phyloP scores from a whole-genome alignment of 1,284 basidiomycete species.

The Naganishia sp. region DNA sequence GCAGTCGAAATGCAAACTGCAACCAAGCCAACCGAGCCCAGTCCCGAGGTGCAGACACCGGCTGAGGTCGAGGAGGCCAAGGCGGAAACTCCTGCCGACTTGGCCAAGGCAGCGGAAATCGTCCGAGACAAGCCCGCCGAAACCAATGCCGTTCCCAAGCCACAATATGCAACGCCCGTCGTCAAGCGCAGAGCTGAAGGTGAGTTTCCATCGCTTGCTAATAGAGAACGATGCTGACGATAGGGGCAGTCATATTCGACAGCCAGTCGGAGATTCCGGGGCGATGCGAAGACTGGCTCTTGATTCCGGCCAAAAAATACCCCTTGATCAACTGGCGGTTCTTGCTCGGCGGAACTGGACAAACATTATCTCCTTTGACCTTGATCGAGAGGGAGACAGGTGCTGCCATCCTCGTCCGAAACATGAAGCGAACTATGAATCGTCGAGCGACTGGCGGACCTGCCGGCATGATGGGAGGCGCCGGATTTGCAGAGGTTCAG shows the following conservation, averaged over 20 bases:
- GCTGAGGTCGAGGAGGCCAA: too few species aligned
- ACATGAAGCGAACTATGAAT: conserved; percentile 29
- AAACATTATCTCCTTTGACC: conserved; percentile 28
- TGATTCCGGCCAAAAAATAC: conserved; percentile 30
- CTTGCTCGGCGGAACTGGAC: conserved; percentile 22
- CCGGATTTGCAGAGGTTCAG: conserved; percentile 22
- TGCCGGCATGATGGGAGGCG: conserved; percentile 4
- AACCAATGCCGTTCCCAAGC: conserved; percentile 10
- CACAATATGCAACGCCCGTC: conserved; percentile 2
- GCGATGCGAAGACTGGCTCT: conserved; percentile 30
- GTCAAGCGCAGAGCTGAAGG: conserved; percentile 4
- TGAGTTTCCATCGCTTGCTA: background rate
- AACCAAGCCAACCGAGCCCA: too few species aligned
- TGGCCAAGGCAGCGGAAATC: background rate
- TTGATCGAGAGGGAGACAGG: conserved; percentile 33
- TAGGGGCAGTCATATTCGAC: conserved; percentile 13
- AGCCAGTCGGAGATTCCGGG: conserved; percentile 26
- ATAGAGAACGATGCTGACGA: background rate
- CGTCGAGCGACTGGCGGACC: background rate
- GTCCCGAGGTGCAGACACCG: too few species aligned
- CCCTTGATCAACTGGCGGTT: conserved; percentile 34
- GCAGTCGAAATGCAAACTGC: too few species aligned
- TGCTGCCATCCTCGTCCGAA: conserved; percentile 31
- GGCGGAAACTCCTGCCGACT: too few species aligned
- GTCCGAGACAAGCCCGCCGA: background rate